Percentiles rank a stretch among this genome's conserved stretches.
Conservation (phyloP, 2,329 filamentous ascomycete genomes). For the Fusarium mangiferae region DNA sequence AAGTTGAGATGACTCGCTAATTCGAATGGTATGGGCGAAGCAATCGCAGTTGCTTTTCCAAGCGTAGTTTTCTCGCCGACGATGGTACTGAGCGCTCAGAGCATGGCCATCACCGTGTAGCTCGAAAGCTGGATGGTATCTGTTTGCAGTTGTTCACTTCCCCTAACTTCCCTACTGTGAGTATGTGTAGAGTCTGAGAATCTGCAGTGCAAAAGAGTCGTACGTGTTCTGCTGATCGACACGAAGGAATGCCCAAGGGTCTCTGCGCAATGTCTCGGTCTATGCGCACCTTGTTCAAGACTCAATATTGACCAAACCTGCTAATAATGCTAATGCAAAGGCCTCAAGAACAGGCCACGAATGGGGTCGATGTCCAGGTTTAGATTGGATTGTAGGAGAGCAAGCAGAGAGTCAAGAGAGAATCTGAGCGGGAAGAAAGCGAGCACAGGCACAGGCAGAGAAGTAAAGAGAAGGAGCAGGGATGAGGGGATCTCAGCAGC, state of each 20-base stretch:
- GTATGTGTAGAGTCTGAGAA: neutral
- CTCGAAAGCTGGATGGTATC: constrained; percentile 20
- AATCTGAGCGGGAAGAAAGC: neutral
- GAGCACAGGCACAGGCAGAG: constrained; percentile 6
- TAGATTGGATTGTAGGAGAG: constrained; percentile 13
- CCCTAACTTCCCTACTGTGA: neutral
- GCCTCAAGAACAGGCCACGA: constrained; percentile 32
- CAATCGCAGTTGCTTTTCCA: constrained; percentile 1
- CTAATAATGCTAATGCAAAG: constrained; percentile 1
- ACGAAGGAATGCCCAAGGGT: constrained; percentile 22
- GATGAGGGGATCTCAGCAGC: constrained; percentile 2
- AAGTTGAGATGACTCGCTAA: neutral
- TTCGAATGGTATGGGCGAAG: constrained; percentile 4
- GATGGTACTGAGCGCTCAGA: constrained; percentile 25
- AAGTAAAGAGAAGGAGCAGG: constrained; percentile 17
- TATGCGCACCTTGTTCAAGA: constrained; percentile 5
- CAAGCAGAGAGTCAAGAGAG: neutral
- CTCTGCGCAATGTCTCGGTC: constrained; percentile 30
- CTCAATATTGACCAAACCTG: neutral
- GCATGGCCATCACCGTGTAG: constrained; percentile 24
- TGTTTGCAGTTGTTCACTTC: neutral
- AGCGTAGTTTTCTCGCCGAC: constrained; percentile 24
- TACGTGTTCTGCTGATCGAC: constrained; percentile 6
- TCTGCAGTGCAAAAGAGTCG: constrained; percentile 3
- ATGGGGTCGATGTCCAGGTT: constrained; percentile 23